Evolutionary conservation across 2,329 filamentous ascomycete genomes (phyloP).

Genomic region (Ophiocordyceps camponoti-leonardi): DNA sequence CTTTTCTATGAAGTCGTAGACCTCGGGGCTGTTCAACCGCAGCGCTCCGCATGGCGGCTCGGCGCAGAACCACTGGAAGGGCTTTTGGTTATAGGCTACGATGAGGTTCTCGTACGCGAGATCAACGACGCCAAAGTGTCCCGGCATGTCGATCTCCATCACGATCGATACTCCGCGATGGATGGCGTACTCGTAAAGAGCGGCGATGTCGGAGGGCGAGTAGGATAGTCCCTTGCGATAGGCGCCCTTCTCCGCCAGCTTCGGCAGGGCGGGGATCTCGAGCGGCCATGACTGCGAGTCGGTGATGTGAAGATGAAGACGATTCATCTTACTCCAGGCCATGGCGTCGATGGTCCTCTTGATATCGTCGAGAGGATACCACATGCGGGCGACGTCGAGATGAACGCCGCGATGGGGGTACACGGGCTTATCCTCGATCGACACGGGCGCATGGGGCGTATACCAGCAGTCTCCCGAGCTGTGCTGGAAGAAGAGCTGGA

Average conservation of each 20-base stretch:
- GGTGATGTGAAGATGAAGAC: conserved; percentile 64
- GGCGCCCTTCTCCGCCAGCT: conserved; percentile 54
- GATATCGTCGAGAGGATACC: conserved; percentile 49
- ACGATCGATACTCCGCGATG: conserved; percentile 40
- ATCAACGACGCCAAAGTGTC: conserved; percentile 37
- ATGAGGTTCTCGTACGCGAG: conserved; percentile 33
- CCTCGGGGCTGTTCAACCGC: conserved; percentile 56
- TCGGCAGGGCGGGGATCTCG: conserved; percentile 55
- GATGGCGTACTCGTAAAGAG: conserved; percentile 55
- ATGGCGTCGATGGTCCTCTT: conserved; percentile 60
- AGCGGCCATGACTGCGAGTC: conserved; percentile 78
- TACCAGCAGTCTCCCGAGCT: conserved; percentile 42
- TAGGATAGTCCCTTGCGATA: conserved; percentile 54
- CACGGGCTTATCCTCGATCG: conserved; percentile 54
- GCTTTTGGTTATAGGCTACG: conserved; percentile 35
- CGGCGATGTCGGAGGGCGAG: conserved; percentile 42
- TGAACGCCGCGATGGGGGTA: conserved; percentile 67
- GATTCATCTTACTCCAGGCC: conserved; percentile 69
- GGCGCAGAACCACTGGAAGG: conserved; percentile 41
- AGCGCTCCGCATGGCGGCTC: conserved; percentile 53
- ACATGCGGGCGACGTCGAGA: conserved; percentile 61
- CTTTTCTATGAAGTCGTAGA: conserved; percentile 53
- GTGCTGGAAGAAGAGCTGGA: conserved; percentile 64
- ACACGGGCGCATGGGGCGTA: conserved; percentile 51
- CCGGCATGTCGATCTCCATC: conserved; percentile 46